These are phyloP conservation scores for Filobasidium wieringae DNA, from an alignment of 768 basidiomycete species.

Conservation along the genomic window DNA sequence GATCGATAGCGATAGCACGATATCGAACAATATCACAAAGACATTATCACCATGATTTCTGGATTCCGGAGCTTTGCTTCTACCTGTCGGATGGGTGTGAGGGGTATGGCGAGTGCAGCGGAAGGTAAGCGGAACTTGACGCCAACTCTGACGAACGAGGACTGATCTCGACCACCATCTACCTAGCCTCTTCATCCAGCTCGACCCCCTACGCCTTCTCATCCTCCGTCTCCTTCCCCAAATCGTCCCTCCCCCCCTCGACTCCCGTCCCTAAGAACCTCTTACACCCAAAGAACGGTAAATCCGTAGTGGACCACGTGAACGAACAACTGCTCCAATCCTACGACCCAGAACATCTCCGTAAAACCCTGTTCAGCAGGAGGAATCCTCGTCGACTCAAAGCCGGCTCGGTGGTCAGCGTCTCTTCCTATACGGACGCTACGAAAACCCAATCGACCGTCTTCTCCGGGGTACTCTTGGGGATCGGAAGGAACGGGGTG, in stretches of 20 bases:
- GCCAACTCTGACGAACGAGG: neutral
- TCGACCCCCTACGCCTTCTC: neutral
- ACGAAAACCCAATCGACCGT: constrained; percentile 50
- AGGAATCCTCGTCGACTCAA: constrained; percentile 55
- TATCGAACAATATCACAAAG: too few species aligned
- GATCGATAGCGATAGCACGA: too few species aligned
- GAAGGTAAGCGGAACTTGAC: neutral
- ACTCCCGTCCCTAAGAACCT: constrained; percentile 16
- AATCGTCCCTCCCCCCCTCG: neutral
- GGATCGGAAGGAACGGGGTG: constrained; percentile 55
- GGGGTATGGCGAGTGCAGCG: neutral
- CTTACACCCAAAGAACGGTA: constrained; percentile 24
- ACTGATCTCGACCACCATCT: neutral
- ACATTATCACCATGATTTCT: too few species aligned
- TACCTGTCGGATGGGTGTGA: neutral
- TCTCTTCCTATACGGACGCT: constrained; percentile 53
- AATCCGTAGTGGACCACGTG: constrained; percentile 25
- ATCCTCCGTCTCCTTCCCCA: neutral
- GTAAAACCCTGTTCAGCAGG: constrained; percentile 59
- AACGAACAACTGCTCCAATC: constrained; percentile 48
- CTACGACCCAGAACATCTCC: constrained; percentile 54
- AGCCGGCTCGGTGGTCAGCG: constrained; percentile 76
- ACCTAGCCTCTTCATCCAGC: neutral
- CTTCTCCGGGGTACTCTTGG: constrained; percentile 82
- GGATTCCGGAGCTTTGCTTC: too few species aligned